Conservation (phyloP, 768 basidiomycete species). For the Xerocomus brunneocitrinus region DNA sequence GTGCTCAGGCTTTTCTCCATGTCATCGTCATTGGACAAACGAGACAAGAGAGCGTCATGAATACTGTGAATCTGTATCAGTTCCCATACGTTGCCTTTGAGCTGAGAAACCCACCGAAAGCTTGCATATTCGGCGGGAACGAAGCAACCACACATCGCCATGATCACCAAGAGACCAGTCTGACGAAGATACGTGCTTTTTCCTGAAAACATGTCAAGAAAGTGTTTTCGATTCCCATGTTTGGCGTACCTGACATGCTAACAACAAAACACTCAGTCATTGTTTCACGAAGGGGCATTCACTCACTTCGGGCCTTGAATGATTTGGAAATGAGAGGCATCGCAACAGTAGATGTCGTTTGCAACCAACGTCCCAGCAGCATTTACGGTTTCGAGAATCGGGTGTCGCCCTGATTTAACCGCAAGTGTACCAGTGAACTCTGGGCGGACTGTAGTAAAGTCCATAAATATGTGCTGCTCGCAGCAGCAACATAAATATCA, state of each 20-base stretch:
- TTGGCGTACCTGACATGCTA: constrained; percentile 55
- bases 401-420: constrained; percentile 85
- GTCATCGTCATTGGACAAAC: constrained; percentile 92
- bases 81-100: not conserved
- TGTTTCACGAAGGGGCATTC: not conserved
- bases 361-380: constrained; percentile 67
- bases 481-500: constrained; percentile 9
- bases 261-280: not conserved
- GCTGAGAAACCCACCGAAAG: constrained; percentile 50
- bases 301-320: constrained; percentile 87
- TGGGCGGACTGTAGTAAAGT: constrained; percentile 60
- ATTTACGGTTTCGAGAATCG: constrained; percentile 74
- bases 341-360: constrained; percentile 88
- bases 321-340: constrained; percentile 83
- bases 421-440: constrained; percentile 89
- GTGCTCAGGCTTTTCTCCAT: constrained; percentile 88
- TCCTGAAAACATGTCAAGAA: constrained; percentile 37
- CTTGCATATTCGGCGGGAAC: constrained; percentile 93
- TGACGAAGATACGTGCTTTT: constrained; percentile 94
- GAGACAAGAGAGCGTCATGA: constrained; percentile 78
- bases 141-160: constrained; percentile 89
- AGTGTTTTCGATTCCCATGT: not conserved
- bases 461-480: not conserved
- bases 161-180: constrained; percentile 73
- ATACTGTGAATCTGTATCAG: constrained; percentile 41